phyloP scores from a whole-genome alignment of 2,329 filamentous ascomycete genomes.

The Periconia digitata region DNA sequence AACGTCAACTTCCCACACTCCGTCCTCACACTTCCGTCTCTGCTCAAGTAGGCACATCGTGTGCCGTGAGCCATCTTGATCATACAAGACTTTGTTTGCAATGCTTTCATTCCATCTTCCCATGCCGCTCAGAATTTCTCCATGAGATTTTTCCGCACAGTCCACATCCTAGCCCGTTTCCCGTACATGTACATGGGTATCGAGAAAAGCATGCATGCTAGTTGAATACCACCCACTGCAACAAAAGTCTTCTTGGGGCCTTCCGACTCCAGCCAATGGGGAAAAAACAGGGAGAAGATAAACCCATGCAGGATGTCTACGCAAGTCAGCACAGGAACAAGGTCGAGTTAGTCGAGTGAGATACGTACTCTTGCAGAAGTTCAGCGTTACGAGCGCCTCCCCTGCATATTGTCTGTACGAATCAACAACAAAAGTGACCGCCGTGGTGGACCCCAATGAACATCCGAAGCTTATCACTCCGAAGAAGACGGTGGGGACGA shows the following conservation, averaged over 20 bases:
- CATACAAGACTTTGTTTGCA: too few species aligned
- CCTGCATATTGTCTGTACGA: constrained; percentile 91
- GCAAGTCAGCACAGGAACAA: constrained; percentile 18
- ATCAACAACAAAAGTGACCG: constrained; percentile 93
- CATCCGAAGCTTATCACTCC: constrained; percentile 91
- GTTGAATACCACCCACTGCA: constrained; percentile 81
- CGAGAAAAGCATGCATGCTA: constrained; percentile 71
- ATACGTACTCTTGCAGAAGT: constrained; percentile 78
- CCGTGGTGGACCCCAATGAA: constrained; percentile 82
- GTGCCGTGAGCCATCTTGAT: too few species aligned
- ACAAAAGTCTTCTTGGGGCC: constrained; percentile 79
- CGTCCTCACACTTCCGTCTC: too few species aligned
- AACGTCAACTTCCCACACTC: too few species aligned
- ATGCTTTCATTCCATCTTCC: too few species aligned
- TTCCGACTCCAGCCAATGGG: constrained; percentile 70
- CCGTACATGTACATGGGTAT: constrained; percentile 95
- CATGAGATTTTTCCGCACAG: constrained; percentile 81
- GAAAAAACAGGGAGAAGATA: constrained; percentile 76
- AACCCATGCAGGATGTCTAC: constrained; percentile 81
- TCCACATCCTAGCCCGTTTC: constrained; percentile 93
- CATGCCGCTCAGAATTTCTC: constrained; percentile 63
- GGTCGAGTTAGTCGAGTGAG: not conserved
- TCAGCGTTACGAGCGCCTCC: constrained; percentile 90
- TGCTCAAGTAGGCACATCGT: too few species aligned
- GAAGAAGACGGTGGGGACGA: constrained; percentile 92